A percentile compares a stretch with the other conserved stretches of the same genome.
Conservation (phyloP, 139 green algal genomes). For the Mesotaenium endlicherianum region DNA sequence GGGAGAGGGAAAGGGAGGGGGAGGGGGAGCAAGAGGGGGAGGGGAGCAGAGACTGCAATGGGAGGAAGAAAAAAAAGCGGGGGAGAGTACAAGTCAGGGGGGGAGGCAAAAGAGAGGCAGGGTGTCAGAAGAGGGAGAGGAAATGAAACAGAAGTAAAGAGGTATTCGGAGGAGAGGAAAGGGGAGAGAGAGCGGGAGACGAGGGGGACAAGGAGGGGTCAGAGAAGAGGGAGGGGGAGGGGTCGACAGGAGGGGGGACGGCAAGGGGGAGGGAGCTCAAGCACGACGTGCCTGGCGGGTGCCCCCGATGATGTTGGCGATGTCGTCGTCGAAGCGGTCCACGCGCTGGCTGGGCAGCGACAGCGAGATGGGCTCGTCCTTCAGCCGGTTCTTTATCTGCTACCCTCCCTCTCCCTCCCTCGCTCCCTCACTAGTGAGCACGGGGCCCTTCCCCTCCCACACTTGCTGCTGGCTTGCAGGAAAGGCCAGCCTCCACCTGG, state of each 20-base stretch:
- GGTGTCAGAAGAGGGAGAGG: neutral
- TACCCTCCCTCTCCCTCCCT: no score
- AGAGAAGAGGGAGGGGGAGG: neutral
- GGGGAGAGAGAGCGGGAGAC: neutral
- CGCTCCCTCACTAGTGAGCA: no score
- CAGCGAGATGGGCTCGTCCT: constrained; percentile 67
- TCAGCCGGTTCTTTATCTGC: constrained; percentile 75
- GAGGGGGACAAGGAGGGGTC: neutral
- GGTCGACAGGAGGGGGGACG: neutral
- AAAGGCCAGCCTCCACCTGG: no score
- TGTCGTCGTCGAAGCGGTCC: constrained; percentile 76
- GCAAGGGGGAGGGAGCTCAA: neutral
- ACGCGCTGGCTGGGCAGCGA: constrained; percentile 69
- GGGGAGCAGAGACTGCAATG: neutral
- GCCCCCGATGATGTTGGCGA: constrained; percentile 69
- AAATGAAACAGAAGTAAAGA: neutral
- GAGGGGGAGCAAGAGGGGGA: neutral
- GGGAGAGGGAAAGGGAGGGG: neutral
- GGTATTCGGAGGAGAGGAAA: no score
- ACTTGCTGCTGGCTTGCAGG: no score
- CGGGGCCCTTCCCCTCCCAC: no score
- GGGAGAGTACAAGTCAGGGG: neutral
- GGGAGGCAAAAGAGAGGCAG: neutral
- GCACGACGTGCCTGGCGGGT: neutral
- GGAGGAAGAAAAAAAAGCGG: neutral